These are phyloP conservation scores for Musa troglodytarum DNA, from an alignment of 176 grass and related monocot genomes.

Conservation along the genomic window DNA sequence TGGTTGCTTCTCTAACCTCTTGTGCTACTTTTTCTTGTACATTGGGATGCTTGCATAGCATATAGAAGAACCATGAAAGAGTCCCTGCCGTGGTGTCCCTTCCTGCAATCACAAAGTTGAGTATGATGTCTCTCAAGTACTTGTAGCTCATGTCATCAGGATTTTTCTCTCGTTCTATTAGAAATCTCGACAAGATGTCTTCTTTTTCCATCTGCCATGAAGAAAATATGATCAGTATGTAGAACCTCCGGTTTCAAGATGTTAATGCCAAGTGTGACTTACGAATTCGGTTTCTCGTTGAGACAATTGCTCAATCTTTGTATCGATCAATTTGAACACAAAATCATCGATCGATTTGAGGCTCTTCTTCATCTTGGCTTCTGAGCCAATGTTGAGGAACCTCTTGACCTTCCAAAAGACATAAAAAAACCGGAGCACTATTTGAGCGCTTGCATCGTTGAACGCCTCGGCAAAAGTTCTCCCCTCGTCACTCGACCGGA, in stretches of 20 bases:
- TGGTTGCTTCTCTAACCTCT: background rate
- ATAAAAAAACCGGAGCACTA: background rate
- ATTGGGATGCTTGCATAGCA: slow-evolving; percentile 1
- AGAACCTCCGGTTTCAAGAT: background rate
- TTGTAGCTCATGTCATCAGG: too few relatives aligned
- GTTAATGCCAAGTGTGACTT: background rate
- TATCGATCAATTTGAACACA: background rate
- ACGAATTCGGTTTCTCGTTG: background rate
- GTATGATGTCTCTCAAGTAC: too few relatives aligned
- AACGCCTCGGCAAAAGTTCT: background rate
- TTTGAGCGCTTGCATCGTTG: background rate
- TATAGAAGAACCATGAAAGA: too few relatives aligned
- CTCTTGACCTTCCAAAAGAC: background rate
- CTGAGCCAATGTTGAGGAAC: background rate
- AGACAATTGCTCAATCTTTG: background rate
- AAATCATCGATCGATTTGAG: background rate
- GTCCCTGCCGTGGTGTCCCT: too few relatives aligned
- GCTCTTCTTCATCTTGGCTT: background rate
- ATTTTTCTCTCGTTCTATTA: background rate
- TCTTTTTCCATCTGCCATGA: background rate
- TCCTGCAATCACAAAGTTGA: too few relatives aligned
- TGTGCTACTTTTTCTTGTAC: background rate
- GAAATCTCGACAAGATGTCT: slow-evolving; percentile 2
- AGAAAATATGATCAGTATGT: background rate
- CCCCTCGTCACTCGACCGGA: background rate